These are phyloP conservation scores for Oryza rufipogon DNA, from an alignment of 176 grass and related monocot genomes.

Conservation along the genomic window DNA sequence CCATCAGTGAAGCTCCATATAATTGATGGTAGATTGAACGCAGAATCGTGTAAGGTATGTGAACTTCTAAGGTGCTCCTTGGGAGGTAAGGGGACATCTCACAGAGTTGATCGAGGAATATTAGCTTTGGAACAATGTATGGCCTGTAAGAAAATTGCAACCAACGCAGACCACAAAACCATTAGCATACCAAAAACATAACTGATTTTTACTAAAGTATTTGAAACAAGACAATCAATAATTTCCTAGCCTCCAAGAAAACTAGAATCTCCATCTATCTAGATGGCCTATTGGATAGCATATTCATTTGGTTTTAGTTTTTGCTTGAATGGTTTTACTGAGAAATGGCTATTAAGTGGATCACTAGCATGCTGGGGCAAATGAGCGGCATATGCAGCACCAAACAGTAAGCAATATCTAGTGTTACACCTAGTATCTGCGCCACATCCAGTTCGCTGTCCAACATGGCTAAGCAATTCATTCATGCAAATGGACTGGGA, in stretches of 20 bases:
- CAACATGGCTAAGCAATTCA: neutral
- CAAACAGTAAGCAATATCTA: slow-evolving; percentile 10
- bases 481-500: neutral
- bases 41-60: slow-evolving; percentile 91
- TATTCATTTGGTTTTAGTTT: slow-evolving; percentile 11
- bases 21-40: slow-evolving; percentile 86
- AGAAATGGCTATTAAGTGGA: neutral
- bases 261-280: neutral
- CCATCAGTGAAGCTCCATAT: slow-evolving; percentile 59
- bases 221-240: neutral
- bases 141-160: slow-evolving; percentile 46
- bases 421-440: neutral
- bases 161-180: slow-evolving; percentile 17
- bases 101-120: slow-evolving; percentile 92
- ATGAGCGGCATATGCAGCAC: neutral
- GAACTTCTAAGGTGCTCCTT: slow-evolving; percentile 94
- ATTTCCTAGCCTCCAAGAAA: neutral
- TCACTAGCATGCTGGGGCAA: neutral
- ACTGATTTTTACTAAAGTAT: slow-evolving; percentile 5
- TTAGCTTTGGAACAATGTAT: slow-evolving; percentile 78
- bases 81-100: slow-evolving; percentile 87
- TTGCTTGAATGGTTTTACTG: slow-evolving; percentile 13
- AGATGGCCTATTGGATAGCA: neutral
- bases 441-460: neutral
- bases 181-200: neutral